A percentile compares a stretch with the other conserved stretches of the same genome.
Evolutionary conservation across 257 asterid species (phyloP).

Genomic region (Avicennia marina): DNA sequence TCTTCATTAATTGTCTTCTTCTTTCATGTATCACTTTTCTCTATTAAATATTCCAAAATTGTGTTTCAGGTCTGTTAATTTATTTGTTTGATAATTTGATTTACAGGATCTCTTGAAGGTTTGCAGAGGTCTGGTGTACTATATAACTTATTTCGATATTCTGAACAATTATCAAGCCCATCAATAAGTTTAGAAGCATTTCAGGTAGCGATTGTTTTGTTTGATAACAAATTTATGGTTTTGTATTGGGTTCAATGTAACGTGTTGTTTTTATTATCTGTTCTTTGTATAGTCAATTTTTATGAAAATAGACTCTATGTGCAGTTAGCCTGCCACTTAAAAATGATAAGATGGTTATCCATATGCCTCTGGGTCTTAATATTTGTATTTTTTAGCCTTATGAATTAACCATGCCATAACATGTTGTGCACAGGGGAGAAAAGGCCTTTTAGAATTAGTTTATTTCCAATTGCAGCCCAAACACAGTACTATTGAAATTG

Average conservation of each 20-base stretch:
- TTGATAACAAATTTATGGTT: slow-evolving; percentile 10
- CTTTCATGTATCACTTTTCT: not conserved
- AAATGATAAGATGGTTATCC: not conserved
- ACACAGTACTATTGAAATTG: too few species aligned
- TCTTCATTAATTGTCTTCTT: slow-evolving; percentile 10
- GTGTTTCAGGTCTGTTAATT: slow-evolving; percentile 16
- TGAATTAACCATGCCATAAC: too few species aligned
- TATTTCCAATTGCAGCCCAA: too few species aligned
- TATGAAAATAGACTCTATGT: slow-evolving; percentile 1
- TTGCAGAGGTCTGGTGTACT: slow-evolving; percentile 54
- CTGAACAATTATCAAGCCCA: slow-evolving; percentile 54
- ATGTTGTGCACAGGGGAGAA: too few species aligned
- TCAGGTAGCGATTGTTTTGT: slow-evolving; percentile 60
- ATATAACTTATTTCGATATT: slow-evolving; percentile 43
- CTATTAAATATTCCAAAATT: slow-evolving; percentile 2
- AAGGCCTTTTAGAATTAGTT: too few species aligned
- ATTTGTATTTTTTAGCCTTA: not conserved
- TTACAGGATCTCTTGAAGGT: slow-evolving; percentile 56
- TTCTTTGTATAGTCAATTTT: slow-evolving; percentile 7
- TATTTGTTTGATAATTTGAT: slow-evolving; percentile 19
- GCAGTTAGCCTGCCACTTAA: slow-evolving; percentile 1
- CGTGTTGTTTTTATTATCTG: slow-evolving; percentile 9
- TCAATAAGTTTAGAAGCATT: slow-evolving; percentile 72
- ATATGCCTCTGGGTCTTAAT: slow-evolving; percentile 1
- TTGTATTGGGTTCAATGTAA: slow-evolving; percentile 10